Base-by-base conservation (phyloP, 2,329 filamentous ascomycete genomes). In the Aspergillus versicolor region DNA sequence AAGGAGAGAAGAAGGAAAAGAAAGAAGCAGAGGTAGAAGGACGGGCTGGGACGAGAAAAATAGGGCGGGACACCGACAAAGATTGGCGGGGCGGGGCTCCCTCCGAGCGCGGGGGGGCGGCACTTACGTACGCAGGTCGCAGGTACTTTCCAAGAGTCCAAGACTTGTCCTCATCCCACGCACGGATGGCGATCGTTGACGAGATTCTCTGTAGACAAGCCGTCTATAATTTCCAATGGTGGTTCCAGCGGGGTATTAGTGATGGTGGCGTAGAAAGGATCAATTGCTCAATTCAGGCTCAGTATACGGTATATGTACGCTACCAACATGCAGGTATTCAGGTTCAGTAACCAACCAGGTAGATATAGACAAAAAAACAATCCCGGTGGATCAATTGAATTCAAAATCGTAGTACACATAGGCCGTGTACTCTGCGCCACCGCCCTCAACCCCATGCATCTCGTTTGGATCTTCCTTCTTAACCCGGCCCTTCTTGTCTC, bases 321-420 rank as follows among this genome's bases (percentile, higher is more conserved):
- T 53, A 53, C 43, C 43, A 53, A 46, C 51, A 46, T 54, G 50
- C 34, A 50, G 53, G 27, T 41, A 54, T 37, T 37, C 34, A n/a
- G 34, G 43, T 56, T 40, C 55, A 50, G 34, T 32, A 40, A 59
- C 57, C 58, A 51, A 56, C 19, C 42, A 50, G 45, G 50, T 45
- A 47, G 17, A 48, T 44, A 48, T 38, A 37, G 43, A 54, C 45
- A 53, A 37, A 30, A 52, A 52, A 32, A 51, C 40, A 54, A 37
- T 7, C 37, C 42, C 41, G 30, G 38, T 21, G 34, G 27, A 47
- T 52, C 32, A 84, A 67, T 78, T 75, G 64, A 97, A 86, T 71
- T 94, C 90, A 72, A 97, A 90, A 73, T 96, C 91, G 77, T 97
- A 99, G 80, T 92, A 97, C 71, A 97, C 94, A 76, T 95, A 99